These are phyloP conservation scores for Stachybotrys echinatus DNA, from an alignment of 2,329 filamentous ascomycete genomes.

Conservation along the genomic window DNA sequence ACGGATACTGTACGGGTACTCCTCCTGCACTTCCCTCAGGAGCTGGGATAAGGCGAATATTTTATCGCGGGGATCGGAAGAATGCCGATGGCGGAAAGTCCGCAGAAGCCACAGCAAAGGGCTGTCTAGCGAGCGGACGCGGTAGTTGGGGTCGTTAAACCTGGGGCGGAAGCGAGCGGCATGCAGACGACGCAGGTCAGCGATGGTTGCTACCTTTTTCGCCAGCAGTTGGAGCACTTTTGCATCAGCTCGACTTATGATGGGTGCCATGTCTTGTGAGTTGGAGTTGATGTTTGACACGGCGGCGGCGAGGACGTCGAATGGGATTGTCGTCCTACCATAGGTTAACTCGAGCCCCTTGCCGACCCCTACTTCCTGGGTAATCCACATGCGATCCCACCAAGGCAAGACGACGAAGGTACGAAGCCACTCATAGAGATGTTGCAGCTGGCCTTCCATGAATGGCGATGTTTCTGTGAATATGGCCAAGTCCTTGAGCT, in stretches of 20 bases:
- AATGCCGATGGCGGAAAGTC: conserved; percentile 10
- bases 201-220: conserved; percentile 8
- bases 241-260: conserved; percentile 4
- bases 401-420: conserved; percentile 11
- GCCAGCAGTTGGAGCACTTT: conserved; percentile 9
- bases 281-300: neutral
- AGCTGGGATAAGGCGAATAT: conserved; percentile 9
- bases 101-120: conserved; percentile 11
- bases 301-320: conserved; percentile 2
- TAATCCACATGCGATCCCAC: conserved; percentile 17
- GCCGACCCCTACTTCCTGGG: conserved; percentile 12
- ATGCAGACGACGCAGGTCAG: conserved; percentile 8
- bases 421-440: conserved; percentile 13
- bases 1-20: neutral
- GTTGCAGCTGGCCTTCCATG: conserved; percentile 7
- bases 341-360: conserved; percentile 9
- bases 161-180: conserved; percentile 3
- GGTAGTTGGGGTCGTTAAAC: conserved; percentile 7
- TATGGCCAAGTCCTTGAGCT: conserved; percentile 4
- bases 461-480: neutral
- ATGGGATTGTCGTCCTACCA: conserved; percentile 9
- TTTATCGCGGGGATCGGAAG: conserved; percentile 13
- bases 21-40: conserved; percentile 7
- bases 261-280: neutral
- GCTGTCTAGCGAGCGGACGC: conserved; percentile 10